Base-by-base conservation (phyloP, 1,139 yeast genomes). In the Yamadazyma atlantica region DNA sequence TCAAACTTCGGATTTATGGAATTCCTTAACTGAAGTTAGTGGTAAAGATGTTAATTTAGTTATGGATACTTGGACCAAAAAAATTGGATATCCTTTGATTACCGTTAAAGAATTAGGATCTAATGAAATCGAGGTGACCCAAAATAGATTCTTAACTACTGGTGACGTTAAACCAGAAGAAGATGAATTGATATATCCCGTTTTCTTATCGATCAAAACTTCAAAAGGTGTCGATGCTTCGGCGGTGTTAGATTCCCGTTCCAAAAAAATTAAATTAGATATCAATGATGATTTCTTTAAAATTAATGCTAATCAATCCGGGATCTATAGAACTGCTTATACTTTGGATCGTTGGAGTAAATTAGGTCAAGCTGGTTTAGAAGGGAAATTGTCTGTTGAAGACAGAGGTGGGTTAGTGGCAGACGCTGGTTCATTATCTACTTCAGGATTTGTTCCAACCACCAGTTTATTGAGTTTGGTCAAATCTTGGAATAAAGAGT, bases 391-490 rank as follows among this genome's bases (percentile, higher is more conserved):
- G 48, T 74, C 90, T 6, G 87, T 83, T 36, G 90, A 85, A 58
- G 96, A 87, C 60, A 81, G 94, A 61, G 84, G 85, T 40, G 95
- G 95, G 39, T 76, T 87, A 49, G 86, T 87, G 34, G 88, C 94
- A 18, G 96, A 87, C 65, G 85, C 87, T 18, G 81, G 77, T 37
- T 77, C 90, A 8, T 73, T 86, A 49, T 77, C 92, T 3, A 65
- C 81, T 12, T 78, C 89, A 32, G 95, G 95, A 13, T 81, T 78
- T 57, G 78, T 83, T 43, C 69, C 82, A 39, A 82, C 94, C 21
- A 69, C 81, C 10, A 80, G 74, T 51, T 73, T 85, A 53, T 74
- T 86, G 47, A 71, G 73, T 45, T 75, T 86, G 53, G 75, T 85
- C 35, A 72, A 78, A 43, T 66, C 74, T 26, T 86, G 95, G 95